Conservation (phyloP, 305 asterid species). For the Solanum hybrid region DNA sequence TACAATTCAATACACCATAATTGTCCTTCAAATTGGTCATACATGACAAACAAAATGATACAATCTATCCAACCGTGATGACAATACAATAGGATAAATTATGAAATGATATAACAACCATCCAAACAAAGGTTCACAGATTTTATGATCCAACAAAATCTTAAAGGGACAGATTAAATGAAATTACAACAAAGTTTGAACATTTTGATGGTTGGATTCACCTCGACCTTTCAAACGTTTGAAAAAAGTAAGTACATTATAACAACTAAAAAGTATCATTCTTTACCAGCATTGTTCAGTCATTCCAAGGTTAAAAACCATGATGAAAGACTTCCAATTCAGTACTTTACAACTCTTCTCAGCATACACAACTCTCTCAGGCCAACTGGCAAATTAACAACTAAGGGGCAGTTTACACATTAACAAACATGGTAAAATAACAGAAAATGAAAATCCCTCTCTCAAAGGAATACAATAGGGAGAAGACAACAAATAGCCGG, state of each 20-base stretch:
- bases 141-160: not conserved
- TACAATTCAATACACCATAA: not conserved
- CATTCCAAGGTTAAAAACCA: not conserved
- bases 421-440: not conserved
- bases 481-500: not conserved
- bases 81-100: not conserved
- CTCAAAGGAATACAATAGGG: not conserved
- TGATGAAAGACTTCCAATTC: not conserved
- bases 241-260: not conserved
- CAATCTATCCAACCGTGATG: not conserved
- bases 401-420: not conserved
- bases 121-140: not conserved
- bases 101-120: not conserved
- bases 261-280: not conserved
- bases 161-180: not conserved
- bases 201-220: not conserved
- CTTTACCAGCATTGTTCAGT: not conserved
- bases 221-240: not conserved
- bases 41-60: not conserved
- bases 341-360: not conserved
- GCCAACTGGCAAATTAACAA: not conserved
- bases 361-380: not conserved
- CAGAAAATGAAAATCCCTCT: not conserved
- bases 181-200: not conserved
- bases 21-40: not conserved